phyloP scores from a whole-genome alignment of 768 basidiomycete genomes.

The Trametopsis cervina region DNA sequence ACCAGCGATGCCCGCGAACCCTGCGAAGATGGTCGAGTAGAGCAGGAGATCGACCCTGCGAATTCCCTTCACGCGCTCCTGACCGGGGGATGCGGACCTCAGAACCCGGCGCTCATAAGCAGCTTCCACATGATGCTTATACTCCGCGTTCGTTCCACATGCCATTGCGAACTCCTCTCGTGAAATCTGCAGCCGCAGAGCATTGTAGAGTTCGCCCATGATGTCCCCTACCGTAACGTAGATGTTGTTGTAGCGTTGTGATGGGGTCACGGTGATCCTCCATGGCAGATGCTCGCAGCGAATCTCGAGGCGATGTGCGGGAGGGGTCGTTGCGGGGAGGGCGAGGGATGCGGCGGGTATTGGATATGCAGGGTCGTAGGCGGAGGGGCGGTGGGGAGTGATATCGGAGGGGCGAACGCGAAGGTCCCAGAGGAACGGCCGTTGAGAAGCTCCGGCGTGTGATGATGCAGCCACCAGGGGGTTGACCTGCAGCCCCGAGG shows the following conservation, averaged over 20 bases:
- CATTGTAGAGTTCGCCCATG: conserved; percentile 36
- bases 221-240: conserved; percentile 42
- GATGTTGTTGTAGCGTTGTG: conserved; percentile 6
- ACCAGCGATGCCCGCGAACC: conserved; percentile 12
- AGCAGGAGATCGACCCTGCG: conserved; percentile 51
- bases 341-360: conserved; percentile 21
- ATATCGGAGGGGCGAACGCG: neutral
- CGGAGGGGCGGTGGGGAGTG: conserved; percentile 2
- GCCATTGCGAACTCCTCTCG: conserved; percentile 29
- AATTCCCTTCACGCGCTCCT: conserved; percentile 40
- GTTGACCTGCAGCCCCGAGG: neutral
- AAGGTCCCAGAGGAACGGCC: conserved; percentile 5
- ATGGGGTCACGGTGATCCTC: conserved; percentile 25
- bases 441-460: neutral
- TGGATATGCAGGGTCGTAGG: conserved; percentile 11
- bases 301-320: conserved; percentile 24
- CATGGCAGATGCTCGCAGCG: conserved; percentile 27
- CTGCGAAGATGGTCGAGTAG: conserved; percentile 17
- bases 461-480: neutral
- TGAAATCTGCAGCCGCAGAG: conserved; percentile 35
- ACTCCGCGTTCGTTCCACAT: conserved; percentile 23
- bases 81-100: conserved; percentile 25
- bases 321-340: conserved; percentile 24
- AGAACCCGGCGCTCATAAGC: conserved; percentile 38
- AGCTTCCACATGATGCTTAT: conserved; percentile 28